A percentile compares a stretch with the other conserved stretches of the same genome.
Evolutionary conservation across 192 early-diverging fungal genomes (phyloP).

Genomic region (Funneliformis geosporum): DNA sequence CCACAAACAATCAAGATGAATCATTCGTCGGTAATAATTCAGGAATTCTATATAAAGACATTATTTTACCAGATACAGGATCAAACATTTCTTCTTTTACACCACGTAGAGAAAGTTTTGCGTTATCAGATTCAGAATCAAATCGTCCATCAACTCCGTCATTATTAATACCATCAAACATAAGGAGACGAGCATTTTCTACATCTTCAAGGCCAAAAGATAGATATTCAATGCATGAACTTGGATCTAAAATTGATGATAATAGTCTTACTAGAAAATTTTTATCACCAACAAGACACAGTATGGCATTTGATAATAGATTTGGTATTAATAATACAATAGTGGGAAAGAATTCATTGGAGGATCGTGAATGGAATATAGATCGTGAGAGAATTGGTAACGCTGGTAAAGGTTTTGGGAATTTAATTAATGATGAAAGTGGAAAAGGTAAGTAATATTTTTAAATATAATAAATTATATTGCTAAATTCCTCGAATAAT

Average conservation of each 20-base stretch:
- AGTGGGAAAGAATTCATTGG: not conserved
- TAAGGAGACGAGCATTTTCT: not conserved
- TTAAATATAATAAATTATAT: not conserved
- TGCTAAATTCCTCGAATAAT: not conserved
- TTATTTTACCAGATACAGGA: too few species aligned
- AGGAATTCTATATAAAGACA: not conserved
- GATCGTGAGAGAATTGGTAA: slow-evolving; percentile 26
- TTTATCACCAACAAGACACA: not conserved
- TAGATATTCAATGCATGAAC: not conserved
- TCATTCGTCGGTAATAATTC: not conserved
- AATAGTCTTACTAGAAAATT: not conserved
- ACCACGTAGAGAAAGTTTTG: not conserved
- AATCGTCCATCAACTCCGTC: not conserved
- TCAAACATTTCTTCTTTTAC: not conserved
- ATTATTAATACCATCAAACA: not conserved
- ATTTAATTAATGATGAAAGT: slow-evolving; percentile 21
- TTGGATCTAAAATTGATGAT: not conserved
- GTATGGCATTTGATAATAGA: not conserved
- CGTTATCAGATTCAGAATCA: not conserved
- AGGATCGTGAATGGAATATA: slow-evolving; percentile 21
- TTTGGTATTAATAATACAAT: not conserved
- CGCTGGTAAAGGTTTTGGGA: slow-evolving; percentile 19
- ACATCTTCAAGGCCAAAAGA: not conserved
- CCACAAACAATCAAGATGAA: not conserved
- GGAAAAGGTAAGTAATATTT: not conserved